phyloP scores from a whole-genome alignment of 2,329 filamentous ascomycete species.

The Calonectria honghensis region DNA sequence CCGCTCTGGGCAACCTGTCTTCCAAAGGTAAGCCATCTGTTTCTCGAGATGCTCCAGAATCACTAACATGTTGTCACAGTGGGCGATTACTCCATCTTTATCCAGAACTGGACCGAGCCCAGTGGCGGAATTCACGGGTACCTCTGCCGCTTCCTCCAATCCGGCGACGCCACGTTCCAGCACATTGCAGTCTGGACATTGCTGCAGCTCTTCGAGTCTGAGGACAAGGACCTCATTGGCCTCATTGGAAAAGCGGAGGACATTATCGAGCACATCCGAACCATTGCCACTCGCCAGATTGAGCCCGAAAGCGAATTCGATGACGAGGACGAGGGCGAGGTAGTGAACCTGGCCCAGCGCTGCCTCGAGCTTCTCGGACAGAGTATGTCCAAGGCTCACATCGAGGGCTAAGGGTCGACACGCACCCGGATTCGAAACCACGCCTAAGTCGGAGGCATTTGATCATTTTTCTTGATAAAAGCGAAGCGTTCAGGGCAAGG shows the following conservation, averaged over 20 bases:
- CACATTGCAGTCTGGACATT: slow-evolving; percentile 99
- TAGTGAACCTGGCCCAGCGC: slow-evolving; percentile 91
- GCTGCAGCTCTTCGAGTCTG: slow-evolving; percentile 94
- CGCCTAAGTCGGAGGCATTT: slow-evolving; percentile 40
- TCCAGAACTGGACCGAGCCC: slow-evolving; percentile 94
- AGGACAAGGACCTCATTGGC: slow-evolving; percentile 91
- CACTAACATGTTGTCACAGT: slow-evolving; percentile 72
- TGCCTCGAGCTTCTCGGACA: slow-evolving; percentile 91
- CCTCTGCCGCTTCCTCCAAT: slow-evolving; percentile 92
- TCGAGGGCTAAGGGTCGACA: slow-evolving; percentile 79
- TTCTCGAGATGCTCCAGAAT: background rate
- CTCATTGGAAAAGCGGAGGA: slow-evolving; percentile 93
- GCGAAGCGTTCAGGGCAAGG: slow-evolving; percentile 52
- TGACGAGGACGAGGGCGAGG: slow-evolving; percentile 94
- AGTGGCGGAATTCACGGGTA: slow-evolving; percentile 97
- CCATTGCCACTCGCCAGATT: slow-evolving; percentile 91
- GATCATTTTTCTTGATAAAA: slow-evolving; percentile 53
- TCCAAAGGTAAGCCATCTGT: slow-evolving; percentile 84
- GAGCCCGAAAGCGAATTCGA: slow-evolving; percentile 91
- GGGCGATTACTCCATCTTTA: slow-evolving; percentile 96
- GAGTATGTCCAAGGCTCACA: slow-evolving; percentile 84
- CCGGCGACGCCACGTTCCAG: slow-evolving; percentile 97
- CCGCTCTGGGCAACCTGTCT: slow-evolving; percentile 94
- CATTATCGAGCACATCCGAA: slow-evolving; percentile 92
- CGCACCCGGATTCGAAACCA: slow-evolving; percentile 10